Evolutionary conservation across 495 filamentous ascomycete species (phyloP).

Genomic region (Eremomyces bilateralis): DNA sequence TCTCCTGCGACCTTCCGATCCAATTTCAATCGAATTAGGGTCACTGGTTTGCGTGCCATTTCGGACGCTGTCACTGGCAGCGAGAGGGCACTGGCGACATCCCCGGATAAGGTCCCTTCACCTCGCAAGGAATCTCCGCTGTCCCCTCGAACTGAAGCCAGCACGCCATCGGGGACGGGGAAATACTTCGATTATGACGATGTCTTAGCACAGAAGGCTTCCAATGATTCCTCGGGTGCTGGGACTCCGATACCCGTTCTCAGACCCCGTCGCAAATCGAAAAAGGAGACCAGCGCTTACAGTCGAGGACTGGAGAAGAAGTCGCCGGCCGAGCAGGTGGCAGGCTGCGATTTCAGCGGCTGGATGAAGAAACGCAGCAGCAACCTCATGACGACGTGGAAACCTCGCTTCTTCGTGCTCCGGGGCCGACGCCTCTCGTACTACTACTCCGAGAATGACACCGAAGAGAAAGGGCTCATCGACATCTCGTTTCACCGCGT

Average conservation of each 20-base stretch:
- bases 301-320: constrained; percentile 69
- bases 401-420: constrained; percentile 79
- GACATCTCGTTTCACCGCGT: constrained; percentile 95
- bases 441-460: constrained; percentile 85
- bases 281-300: constrained; percentile 90
- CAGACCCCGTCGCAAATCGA: constrained; percentile 40
- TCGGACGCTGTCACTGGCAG: constrained; percentile 54
- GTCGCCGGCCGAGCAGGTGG: constrained; percentile 62
- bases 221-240: constrained; percentile 9
- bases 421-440: constrained; percentile 82
- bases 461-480: constrained; percentile 82
- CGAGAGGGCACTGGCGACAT: constrained; percentile 32
- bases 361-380: constrained; percentile 99
- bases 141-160: constrained; percentile 59
- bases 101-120: constrained; percentile 29
- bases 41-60: constrained; percentile 51
- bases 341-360: constrained; percentile 75
- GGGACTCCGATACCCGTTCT: constrained; percentile 9
- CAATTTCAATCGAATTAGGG: constrained; percentile 16
- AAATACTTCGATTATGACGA: constrained; percentile 59
- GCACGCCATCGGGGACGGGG: constrained; percentile 60
- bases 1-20: constrained; percentile 13
- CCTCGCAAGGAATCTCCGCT: constrained; percentile 42
- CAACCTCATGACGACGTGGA: constrained; percentile 92
- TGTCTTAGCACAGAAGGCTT: constrained; percentile 32